Evolutionary conservation across 805 yeast species (phyloP), one percentile per base, ranked within the genome.

Genomic region (Teunomyces stri): DNA sequence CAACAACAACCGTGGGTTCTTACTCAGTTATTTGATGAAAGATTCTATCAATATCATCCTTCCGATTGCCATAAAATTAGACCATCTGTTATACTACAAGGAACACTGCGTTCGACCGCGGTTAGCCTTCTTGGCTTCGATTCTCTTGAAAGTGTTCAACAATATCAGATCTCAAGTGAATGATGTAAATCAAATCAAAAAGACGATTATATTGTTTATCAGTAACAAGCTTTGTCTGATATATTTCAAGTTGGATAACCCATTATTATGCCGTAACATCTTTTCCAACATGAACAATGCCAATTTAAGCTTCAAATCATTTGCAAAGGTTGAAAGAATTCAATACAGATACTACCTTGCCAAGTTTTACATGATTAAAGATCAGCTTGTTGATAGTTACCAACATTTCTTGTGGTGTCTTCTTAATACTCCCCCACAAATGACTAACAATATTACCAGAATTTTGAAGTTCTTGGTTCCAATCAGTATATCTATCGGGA

Each of bases 241-340:
- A 5, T 85, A 84, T 60, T 82, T 79, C 57, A 65, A 61, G 34
- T 73, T 82, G 18, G 76, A 71, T 27, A 79, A 77, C 27, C 85
- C 86, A 5, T 67, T 81, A 53, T 63, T 81, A 13, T 82, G 87
- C 61, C 74, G 81, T 30, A 81, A 82, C 54, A 80, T 82, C 34
- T 81, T 81, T 56, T 74, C 84, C 29, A 82, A 82, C 59, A 76
- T 82, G 68, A 79, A 76, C 53, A 78, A 79, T 42, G 70, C 82
- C 15, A 65, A 68, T 20, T 63, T 82, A 34, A 70, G 68, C 34
- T 72, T 73, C 44, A 52, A 52, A 3, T 60, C 66, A n/a, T 80
- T 74, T 35, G 59, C 72, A 3, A 67, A 56, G 36, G 61, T 72
- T 13, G 80, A 79, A 51, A 74, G 78, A 39, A 57, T 81, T 5